These are phyloP conservation scores for Didymella arachidicola DNA, from an alignment of 2,329 filamentous ascomycete species.

Conservation along the genomic window DNA sequence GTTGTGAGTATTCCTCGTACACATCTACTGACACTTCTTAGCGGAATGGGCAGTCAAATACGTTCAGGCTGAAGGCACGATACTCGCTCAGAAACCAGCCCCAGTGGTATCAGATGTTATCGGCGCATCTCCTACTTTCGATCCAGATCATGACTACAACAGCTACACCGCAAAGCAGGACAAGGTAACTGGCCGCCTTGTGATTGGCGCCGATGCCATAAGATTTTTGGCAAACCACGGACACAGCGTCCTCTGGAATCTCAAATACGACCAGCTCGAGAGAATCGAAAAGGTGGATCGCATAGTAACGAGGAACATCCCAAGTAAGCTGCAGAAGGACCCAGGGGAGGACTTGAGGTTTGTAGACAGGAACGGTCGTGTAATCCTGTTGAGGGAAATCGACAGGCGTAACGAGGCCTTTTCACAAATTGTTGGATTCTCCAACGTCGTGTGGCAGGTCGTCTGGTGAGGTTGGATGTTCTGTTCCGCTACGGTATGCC, in stretches of 20 bases:
- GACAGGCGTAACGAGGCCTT: constrained; percentile 41
- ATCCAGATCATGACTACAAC: constrained; percentile 26
- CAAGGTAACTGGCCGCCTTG: constrained; percentile 26
- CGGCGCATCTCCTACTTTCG: constrained; percentile 7
- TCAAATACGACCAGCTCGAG: constrained; percentile 29
- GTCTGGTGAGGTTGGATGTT: constrained; percentile 30
- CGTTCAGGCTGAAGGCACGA: constrained; percentile 38
- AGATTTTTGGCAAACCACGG: constrained; percentile 28
- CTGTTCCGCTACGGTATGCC: constrained; percentile 1
- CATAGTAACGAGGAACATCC: constrained; percentile 28
- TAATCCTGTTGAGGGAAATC: constrained; percentile 31
- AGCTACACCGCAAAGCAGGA: constrained; percentile 31
- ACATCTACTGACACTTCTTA: constrained; percentile 7
- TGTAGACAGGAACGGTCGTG: constrained; percentile 15
- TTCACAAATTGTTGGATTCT: constrained; percentile 44
- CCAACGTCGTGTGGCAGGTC: constrained; percentile 40
- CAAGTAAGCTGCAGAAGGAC: constrained; percentile 25
- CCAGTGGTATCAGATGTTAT: no score
- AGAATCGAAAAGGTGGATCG: constrained; percentile 39
- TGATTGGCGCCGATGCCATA: constrained; percentile 29
- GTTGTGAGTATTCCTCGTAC: not conserved
- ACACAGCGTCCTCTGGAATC: constrained; percentile 22
- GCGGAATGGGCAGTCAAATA: constrained; percentile 48
- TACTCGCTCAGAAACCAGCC: not conserved
- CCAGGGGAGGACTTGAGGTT: constrained; percentile 36